phyloP scores from a whole-genome alignment of 129 eudicot genomes.

The Ambrosia trifida region DNA sequence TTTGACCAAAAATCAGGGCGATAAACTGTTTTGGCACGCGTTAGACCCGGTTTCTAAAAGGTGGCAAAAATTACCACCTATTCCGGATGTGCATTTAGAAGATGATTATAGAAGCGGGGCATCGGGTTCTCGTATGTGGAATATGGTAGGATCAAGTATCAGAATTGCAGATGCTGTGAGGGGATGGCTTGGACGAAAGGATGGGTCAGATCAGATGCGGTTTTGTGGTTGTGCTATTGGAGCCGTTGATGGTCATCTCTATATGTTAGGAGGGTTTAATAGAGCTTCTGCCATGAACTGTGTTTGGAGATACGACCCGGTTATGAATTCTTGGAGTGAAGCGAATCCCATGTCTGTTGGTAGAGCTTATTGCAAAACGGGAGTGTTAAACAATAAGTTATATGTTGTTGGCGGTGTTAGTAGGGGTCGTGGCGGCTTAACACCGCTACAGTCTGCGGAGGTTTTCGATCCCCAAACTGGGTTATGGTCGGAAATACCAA shows the following conservation, averaged over 20 bases:
- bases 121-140: constrained; percentile 62
- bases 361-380: constrained; percentile 90
- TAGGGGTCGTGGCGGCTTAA: constrained; percentile 67
- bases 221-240: constrained; percentile 96
- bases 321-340: constrained; percentile 73
- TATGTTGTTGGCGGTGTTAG: constrained; percentile 98
- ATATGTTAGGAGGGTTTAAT: constrained; percentile 83
- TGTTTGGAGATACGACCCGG: constrained; percentile 86
- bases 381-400: constrained; percentile 79
- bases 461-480: constrained; percentile 81
- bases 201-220: constrained; percentile 66
- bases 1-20: constrained; percentile 65
- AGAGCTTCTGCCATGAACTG: constrained; percentile 65
- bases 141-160: constrained; percentile 66
- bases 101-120: constrained; percentile 53
- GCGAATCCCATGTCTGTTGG: constrained; percentile 70
- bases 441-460: constrained; percentile 94
- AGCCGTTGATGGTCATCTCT: constrained; percentile 79
- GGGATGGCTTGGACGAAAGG: constrained; percentile 88
- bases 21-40: constrained; percentile 72
- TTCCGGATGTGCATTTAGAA: constrained; percentile 65
- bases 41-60: constrained; percentile 66
- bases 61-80: constrained; percentile 84
- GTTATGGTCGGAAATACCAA: constrained; percentile 77
- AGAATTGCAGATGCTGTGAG: constrained; percentile 78